These are phyloP conservation scores for Urochloa ruziziensis DNA, from an alignment of 176 grass and related monocot genomes.

Conservation along the genomic window DNA sequence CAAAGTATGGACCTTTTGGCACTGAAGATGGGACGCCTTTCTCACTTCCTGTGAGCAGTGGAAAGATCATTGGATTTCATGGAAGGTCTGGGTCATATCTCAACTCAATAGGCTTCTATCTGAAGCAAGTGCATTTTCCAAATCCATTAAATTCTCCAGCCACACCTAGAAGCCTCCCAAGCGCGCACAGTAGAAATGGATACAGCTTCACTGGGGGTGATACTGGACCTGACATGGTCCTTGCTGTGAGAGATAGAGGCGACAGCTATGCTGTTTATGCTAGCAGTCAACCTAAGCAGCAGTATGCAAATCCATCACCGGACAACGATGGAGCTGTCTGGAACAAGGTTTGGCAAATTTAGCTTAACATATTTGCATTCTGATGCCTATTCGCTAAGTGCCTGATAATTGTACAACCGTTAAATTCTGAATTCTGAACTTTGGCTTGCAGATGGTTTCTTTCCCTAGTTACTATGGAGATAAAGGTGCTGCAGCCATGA, in stretches of 20 bases:
- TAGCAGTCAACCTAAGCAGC: slow-evolving; percentile 47
- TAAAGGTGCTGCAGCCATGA: slow-evolving; percentile 26
- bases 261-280: slow-evolving; percentile 52
- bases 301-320: slow-evolving; percentile 25
- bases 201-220: slow-evolving; percentile 1
- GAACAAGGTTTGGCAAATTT: slow-evolving; percentile 50
- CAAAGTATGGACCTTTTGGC: slow-evolving; percentile 67
- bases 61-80: slow-evolving; percentile 63
- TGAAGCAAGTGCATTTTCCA: slow-evolving; percentile 53
- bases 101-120: slow-evolving; percentile 61
- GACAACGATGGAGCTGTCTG: slow-evolving; percentile 26
- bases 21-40: slow-evolving; percentile 57
- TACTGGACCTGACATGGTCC: slow-evolving; percentile 44
- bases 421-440: slow-evolving; percentile 2
- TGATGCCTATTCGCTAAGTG: not conserved
- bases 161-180: slow-evolving; percentile 34
- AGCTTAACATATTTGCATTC: not conserved
- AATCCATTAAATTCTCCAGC: slow-evolving; percentile 41
- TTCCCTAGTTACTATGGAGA: slow-evolving; percentile 53
- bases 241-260: slow-evolving; percentile 46
- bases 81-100: slow-evolving; percentile 68
- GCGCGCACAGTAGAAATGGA: slow-evolving; percentile 22
- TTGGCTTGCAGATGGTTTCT: slow-evolving; percentile 53
- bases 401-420: not conserved
- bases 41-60: slow-evolving; percentile 56